Conservation (phyloP, 768 basidiomycete species). For the Pisolithus microcarpus region DNA sequence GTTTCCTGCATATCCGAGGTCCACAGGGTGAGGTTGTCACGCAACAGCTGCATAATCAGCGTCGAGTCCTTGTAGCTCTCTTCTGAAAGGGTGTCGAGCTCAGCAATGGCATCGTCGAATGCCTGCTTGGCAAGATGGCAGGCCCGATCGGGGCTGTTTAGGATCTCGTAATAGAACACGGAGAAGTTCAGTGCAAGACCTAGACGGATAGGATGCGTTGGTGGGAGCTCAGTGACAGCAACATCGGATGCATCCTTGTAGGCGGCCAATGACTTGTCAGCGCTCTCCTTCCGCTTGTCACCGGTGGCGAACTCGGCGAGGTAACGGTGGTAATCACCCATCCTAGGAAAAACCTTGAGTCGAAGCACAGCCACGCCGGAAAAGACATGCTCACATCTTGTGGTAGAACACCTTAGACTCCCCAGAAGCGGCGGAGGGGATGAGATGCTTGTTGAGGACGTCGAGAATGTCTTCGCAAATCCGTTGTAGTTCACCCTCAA, state of each 20-base stretch:
- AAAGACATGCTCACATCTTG: constrained; percentile 71
- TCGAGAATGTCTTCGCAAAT: constrained; percentile 99
- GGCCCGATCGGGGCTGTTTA: constrained; percentile 97
- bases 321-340: constrained; percentile 99
- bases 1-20: constrained; percentile 96
- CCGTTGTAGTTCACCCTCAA: constrained; percentile 92
- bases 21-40: constrained; percentile 97
- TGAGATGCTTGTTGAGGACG: constrained; percentile 96
- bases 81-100: constrained; percentile 97
- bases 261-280: constrained; percentile 94
- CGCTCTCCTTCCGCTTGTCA: constrained; percentile 93
- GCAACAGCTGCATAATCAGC: constrained; percentile 91
- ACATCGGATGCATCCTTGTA: constrained; percentile 98
- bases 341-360: constrained; percentile 48
- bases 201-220: constrained; percentile 96
- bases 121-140: constrained; percentile 99
- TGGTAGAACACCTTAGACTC: constrained; percentile 99
- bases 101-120: constrained; percentile 97
- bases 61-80: constrained; percentile 99
- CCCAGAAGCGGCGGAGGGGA: constrained; percentile 91
- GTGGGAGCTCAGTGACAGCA: constrained; percentile 90
- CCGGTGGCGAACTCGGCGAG: constrained; percentile 98
- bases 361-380: neutral
- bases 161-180: constrained; percentile 99
- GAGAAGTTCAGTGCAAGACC: constrained; percentile 99